These are phyloP conservation scores for Chlamydomonas schloesseri DNA, from an alignment of 139 green algal genomes.

Conservation along the genomic window DNA sequence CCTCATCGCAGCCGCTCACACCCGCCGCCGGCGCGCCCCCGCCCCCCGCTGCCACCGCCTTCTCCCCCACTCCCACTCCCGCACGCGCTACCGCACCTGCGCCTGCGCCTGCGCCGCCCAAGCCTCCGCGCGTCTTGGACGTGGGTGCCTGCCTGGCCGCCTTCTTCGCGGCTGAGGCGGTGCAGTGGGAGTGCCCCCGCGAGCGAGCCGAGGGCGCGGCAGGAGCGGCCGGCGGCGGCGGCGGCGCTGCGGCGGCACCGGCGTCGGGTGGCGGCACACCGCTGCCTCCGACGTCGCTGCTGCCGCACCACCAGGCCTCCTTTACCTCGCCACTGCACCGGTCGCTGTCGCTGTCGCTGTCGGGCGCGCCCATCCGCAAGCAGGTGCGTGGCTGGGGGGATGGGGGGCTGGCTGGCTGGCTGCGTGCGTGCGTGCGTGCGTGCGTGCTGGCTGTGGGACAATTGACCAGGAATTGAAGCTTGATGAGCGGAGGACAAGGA, in stretches of 20 bases:
- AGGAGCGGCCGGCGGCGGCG: neutral
- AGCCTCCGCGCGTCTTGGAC: neutral
- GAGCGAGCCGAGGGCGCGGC: slow-evolving; percentile 51
- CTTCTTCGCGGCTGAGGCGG: slow-evolving; percentile 67
- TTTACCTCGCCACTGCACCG: too few species aligned
- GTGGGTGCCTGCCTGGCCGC: slow-evolving; percentile 51
- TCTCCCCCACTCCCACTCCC: neutral
- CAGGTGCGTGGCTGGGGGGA: slow-evolving; percentile 14
- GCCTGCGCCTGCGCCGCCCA: neutral
- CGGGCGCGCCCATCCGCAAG: slow-evolving; percentile 7
- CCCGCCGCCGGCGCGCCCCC: too few species aligned
- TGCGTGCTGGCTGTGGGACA: too few species aligned
- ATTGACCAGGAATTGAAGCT: too few species aligned
- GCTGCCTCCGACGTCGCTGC: too few species aligned
- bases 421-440: too few species aligned
- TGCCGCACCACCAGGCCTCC: too few species aligned
- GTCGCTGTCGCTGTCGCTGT: neutral
- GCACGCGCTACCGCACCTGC: neutral
- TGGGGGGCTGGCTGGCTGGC: too few species aligned
- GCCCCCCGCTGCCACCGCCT: too few species aligned
- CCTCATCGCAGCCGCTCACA: too few species aligned
- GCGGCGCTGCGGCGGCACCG: neutral
- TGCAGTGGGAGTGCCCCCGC: slow-evolving; percentile 66
- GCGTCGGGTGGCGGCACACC: too few species aligned
- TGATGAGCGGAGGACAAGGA: too few species aligned